Base-by-base conservation (phyloP, 495 filamentous ascomycete genomes). In the Copromyces sp. region DNA sequence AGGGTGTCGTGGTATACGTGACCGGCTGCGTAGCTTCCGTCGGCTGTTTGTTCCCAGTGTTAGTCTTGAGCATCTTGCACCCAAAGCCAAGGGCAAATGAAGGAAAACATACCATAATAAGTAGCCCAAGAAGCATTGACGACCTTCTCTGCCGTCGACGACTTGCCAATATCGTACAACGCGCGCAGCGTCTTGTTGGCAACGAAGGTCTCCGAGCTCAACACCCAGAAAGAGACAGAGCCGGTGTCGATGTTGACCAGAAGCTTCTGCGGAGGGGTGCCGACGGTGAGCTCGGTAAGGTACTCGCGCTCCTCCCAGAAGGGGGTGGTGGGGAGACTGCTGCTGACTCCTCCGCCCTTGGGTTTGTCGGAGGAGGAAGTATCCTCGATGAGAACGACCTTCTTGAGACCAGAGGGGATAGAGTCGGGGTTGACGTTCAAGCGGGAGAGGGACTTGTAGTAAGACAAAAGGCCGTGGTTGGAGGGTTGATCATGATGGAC, bases 201-300 rank as follows among this genome's bases (percentile, higher is more conserved):
- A 0, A 14, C 9, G 9, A 40, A 38, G 1, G 76, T 79, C n/a
- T 78, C 76, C 20, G 77, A 72, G 1, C 75, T 75, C 68, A 72
- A 74, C 4, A 79, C 69, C 78, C 78, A 80, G 24, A 69, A 14
- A 90, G 90, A 86, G 87, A 95, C 75, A 93, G 90, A 93, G 1
- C 91, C 92, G 68, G 91, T 93, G 79, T 95, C 92, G 61, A 94
- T 86, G 74, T 92, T 89, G 37, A 94, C 78, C 39, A 78, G 86
- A 71, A 94, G 73, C 24, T 78, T 87, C 82, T 94, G 91, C 3
- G 85, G 83, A 35, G 92, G 92, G 2, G 87, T 91, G 32, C 92
- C 92, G 75, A 94, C 90, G 1, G 81, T 77, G 61, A 94, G 85
- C 20, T 84, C 81, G 41, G 86, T 88, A 38, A 94, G 83, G 75